Conservation (phyloP, 2,329 filamentous ascomycete species). For the Exophiala sideris region DNA sequence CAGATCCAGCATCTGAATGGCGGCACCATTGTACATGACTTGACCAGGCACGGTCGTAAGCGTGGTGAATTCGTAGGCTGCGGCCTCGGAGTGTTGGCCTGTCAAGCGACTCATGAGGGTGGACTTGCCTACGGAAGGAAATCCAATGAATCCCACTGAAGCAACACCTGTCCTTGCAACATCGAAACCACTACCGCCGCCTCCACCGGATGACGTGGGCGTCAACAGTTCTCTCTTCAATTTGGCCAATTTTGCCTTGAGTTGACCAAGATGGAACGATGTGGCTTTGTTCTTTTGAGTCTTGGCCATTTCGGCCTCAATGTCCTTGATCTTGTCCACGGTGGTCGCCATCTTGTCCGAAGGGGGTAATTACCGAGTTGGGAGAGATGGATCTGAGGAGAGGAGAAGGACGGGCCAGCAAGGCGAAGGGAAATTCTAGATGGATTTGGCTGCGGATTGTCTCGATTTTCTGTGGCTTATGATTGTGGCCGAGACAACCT, state of each 20-base stretch:
- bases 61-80: constrained; percentile 98
- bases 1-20: constrained; percentile 96
- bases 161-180: constrained; percentile 96
- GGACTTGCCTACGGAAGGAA: constrained; percentile 97
- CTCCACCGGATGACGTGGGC: constrained; percentile 73
- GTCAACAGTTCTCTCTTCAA: constrained; percentile 93
- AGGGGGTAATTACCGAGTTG: constrained; percentile 18
- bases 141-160: constrained; percentile 95
- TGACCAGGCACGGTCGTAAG: constrained; percentile 96
- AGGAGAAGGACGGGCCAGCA: constrained; percentile 1
- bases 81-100: constrained; percentile 93
- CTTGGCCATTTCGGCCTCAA: constrained; percentile 95
- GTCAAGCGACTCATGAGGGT: constrained; percentile 94
- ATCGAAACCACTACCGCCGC: constrained; percentile 88
- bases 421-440: background rate
- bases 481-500: background rate
- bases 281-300: constrained; percentile 98
- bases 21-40: constrained; percentile 92
- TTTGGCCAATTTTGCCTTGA: constrained; percentile 98
- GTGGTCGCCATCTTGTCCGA: constrained; percentile 81
- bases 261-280: constrained; percentile 85
- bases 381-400: constrained; percentile 2
- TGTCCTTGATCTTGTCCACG: constrained; percentile 97
- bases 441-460: background rate
- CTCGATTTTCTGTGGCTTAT: background rate